phyloP scores from a whole-genome alignment of 176 grass and related monocot species.

The Oryza glumipatula region DNA sequence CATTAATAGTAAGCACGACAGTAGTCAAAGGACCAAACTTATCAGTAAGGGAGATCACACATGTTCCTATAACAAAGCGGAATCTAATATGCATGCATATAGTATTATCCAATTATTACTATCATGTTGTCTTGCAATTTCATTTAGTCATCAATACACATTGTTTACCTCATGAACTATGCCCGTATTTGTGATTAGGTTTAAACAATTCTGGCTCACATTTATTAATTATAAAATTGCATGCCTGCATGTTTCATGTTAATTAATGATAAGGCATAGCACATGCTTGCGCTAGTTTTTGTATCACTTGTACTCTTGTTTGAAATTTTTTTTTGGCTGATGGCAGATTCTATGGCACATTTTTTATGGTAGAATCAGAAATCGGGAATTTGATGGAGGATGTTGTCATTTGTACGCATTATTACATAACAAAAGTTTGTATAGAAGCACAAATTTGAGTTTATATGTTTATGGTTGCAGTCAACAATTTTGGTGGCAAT shows the following conservation, averaged over 20 bases:
- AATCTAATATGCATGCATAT: neutral
- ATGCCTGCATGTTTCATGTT: neutral
- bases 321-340: neutral
- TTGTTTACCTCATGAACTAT: neutral
- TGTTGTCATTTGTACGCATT: neutral
- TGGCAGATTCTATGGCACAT: neutral
- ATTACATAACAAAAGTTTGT: neutral
- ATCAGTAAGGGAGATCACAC: constrained; percentile 1
- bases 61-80: neutral
- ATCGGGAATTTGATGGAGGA: neutral
- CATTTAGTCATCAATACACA: neutral
- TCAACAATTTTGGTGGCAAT: constrained; percentile 1
- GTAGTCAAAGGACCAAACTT: constrained; percentile 11
- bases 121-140: neutral
- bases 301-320: neutral
- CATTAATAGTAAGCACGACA: constrained; percentile 3
- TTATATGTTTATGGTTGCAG: neutral
- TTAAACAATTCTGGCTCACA: neutral
- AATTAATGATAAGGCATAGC: neutral
- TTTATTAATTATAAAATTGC: neutral
- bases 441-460: neutral
- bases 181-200: neutral
- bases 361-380: neutral
- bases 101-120: constrained; percentile 2
- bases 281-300: neutral